Percentiles rank a stretch among this genome's conserved stretches.
Conservation (phyloP, 225 moss, liverwort and hornwort genomes). For the Polytrichum formosum region DNA sequence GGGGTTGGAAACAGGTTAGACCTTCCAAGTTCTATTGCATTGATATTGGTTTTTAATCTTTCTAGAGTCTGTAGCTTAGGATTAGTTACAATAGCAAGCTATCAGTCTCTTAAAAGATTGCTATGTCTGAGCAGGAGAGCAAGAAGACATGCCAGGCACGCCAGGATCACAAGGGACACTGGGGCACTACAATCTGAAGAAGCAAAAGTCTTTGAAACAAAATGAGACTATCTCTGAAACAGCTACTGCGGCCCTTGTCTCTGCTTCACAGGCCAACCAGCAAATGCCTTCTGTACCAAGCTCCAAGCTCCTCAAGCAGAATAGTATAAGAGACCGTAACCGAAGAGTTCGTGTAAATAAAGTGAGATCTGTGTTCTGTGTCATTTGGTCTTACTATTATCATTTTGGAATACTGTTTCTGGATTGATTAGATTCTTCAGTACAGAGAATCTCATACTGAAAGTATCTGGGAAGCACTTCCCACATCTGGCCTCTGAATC, state of each 20-base stretch:
- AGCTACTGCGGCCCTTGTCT: constrained; percentile 22
- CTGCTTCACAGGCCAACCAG: constrained; percentile 36
- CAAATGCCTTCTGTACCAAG: constrained; percentile 27
- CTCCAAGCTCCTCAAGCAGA: constrained; percentile 66
- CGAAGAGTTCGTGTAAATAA: constrained; percentile 66
- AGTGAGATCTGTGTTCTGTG: constrained; percentile 29
- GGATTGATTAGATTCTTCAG: no score
- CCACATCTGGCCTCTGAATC: no score
- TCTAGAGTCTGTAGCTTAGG: not conserved
- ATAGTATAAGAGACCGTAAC: constrained; percentile 78
- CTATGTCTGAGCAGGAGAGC: constrained; percentile 31
- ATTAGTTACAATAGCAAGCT: no score
- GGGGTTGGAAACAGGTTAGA: no score
- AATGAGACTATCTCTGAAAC: constrained; percentile 56
- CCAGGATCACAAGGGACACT: constrained; percentile 61
- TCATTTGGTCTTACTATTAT: constrained; percentile 5
- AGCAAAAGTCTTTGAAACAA: constrained; percentile 60
- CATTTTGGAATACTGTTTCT: no score
- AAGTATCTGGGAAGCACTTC: no score
- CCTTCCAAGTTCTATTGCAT: no score
- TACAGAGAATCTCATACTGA: no score
- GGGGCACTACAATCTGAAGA: constrained; percentile 48
- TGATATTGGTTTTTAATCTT: no score
- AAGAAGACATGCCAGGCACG: constrained; percentile 57
- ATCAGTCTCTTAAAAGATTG: no score